Evolutionary conservation across 2,329 filamentous ascomycete genomes (phyloP), one percentile per base, ranked within the genome.

Genomic region (Capronia epimyces): DNA sequence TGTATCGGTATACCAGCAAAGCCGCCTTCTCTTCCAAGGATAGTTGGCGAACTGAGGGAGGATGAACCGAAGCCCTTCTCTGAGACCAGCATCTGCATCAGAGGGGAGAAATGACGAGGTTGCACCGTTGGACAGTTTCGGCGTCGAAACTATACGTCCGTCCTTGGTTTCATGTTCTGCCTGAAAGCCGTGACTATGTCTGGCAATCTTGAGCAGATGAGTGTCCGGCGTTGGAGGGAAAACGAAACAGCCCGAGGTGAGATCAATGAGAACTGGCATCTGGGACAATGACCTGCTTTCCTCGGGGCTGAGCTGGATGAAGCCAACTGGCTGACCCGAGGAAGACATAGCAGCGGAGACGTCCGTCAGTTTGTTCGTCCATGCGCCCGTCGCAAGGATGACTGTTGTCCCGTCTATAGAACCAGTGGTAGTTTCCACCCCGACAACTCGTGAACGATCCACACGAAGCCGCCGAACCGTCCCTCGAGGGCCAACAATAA

Each of bases 1-100:
- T 57, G 85, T 88, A 69, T 89, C 85, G 2, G 81, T 81, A 65
- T 89, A 89, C 85, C 85, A 89, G 70, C 85, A 89, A 42, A 88
- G 68, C 15, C 82, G 73, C 1, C 80, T 82, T 49, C 73, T 70
- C 52, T 69, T 68, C 69, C 86, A 87, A 1, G 79, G 77, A 21
- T 83, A 72, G 15, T 75, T 71, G 42, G 73, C 73, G n/a, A 87
- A 71, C 8, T 73, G 72, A 1, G 85, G 82, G 3, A 87, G 71
- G 60, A 86, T 76, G 52, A 80, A 73, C 10, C 68, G 71, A 20
- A 89, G 68, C 1, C 78, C 84, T 1, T 69, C 65, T 24, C 84
- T 78, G 57, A 87, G 78, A 22, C 78, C 80, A 15, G 67, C 62
- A 52, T 82, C 76, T 29, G 79, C 86, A 55, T 86, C 82, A 10